phyloP scores from a whole-genome alignment of 2,329 filamentous ascomycete genomes.

The Aspergillus oerlinghausenensis region DNA sequence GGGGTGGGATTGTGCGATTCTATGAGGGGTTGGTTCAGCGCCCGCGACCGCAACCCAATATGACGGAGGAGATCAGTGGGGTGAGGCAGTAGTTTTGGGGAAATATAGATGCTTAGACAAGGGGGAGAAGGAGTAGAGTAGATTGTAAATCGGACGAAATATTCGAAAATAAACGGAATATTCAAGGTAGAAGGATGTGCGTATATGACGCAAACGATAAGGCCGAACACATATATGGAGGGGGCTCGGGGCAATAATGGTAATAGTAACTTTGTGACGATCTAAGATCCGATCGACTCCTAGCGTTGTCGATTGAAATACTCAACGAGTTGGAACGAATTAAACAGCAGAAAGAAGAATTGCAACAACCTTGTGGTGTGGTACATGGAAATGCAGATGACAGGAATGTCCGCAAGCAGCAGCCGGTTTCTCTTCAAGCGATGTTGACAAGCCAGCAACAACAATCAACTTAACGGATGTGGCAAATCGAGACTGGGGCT shows the following conservation, averaged over 20 bases:
- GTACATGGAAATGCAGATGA: not conserved
- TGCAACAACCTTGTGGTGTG: not conserved
- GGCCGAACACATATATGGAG: not conserved
- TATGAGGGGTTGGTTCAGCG: not conserved
- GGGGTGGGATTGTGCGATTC: not conserved
- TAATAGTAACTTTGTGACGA: not conserved
- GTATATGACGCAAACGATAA: conserved; percentile 3
- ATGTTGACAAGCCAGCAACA: not conserved
- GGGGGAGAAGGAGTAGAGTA: not conserved
- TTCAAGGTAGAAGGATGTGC: not conserved
- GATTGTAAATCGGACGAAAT: not conserved
- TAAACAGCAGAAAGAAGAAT: not conserved
- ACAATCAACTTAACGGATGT: not conserved
- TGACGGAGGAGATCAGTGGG: not conserved
- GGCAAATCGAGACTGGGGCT: conserved; percentile 9
- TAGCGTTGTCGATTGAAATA: not conserved
- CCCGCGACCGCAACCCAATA: not conserved
- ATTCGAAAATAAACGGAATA: not conserved
- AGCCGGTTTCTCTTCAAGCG: not conserved
- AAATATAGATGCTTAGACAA: not conserved
- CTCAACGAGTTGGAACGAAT: not conserved
- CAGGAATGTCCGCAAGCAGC: not conserved
- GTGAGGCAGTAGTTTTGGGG: not conserved
- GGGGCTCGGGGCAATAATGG: not conserved
- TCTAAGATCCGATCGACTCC: not conserved